A percentile compares a stretch with the other conserved stretches of the same genome.
Evolutionary conservation across 2,329 filamentous ascomycete genomes (phyloP).

Genomic region (Fusarium keratoplasticum): DNA sequence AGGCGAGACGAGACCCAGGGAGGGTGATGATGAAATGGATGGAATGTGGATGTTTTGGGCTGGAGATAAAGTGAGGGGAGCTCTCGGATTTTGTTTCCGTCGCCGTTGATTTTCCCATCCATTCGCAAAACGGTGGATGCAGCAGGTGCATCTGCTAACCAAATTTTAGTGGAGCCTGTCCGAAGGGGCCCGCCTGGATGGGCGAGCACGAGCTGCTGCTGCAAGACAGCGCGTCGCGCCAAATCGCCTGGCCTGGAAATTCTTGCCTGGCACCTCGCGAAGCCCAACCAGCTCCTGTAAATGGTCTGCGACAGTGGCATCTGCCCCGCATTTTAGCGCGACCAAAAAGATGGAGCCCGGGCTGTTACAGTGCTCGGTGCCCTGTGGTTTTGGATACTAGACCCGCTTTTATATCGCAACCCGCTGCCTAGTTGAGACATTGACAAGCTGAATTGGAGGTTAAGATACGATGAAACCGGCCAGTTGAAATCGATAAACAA

Average conservation of each 20-base stretch:
- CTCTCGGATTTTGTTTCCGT: conserved; percentile 24
- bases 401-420: conserved; percentile 2
- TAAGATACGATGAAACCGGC: neutral
- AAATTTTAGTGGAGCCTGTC: neutral
- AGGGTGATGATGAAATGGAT: neutral
- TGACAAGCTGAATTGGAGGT: neutral
- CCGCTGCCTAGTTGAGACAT: neutral
- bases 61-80: conserved; percentile 32
- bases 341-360: conserved; percentile 4
- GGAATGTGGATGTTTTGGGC: conserved; percentile 15
- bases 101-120: conserved; percentile 14
- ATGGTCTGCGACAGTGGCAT: neutral
- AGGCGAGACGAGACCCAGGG: neutral
- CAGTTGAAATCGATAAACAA: neutral
- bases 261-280: neutral
- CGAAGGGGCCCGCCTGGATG: neutral
- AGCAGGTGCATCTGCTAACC: conserved; percentile 8
- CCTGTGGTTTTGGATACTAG: neutral
- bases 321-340: conserved; percentile 19
- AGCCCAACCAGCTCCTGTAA: conserved; percentile 17
- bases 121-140: conserved; percentile 6
- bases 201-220: neutral
- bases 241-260: conserved; percentile 6
- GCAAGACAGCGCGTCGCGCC: conserved; percentile 4
- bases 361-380: conserved; percentile 7